Percentiles rank a stretch among this genome's conserved stretches.
phyloP scores from a whole-genome alignment of 1,139 yeast species.

The Candida glucosophila region DNA sequence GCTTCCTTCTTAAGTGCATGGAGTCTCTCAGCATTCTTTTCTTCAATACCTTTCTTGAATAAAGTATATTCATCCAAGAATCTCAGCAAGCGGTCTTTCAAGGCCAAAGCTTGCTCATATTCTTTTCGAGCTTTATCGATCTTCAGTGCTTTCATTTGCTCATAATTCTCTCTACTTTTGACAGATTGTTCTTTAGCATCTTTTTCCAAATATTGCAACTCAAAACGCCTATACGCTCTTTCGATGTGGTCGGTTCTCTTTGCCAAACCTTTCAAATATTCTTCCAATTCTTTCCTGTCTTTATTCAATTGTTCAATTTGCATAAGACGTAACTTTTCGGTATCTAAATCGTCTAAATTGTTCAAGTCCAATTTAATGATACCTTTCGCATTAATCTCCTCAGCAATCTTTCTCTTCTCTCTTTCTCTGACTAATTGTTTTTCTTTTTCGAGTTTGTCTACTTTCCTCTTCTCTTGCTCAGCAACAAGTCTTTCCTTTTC shows the following conservation, averaged over 20 bases:
- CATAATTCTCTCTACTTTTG: slow-evolving; percentile 55
- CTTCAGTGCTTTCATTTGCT: slow-evolving; percentile 50
- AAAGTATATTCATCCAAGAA: slow-evolving; percentile 55
- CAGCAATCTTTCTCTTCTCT: slow-evolving; percentile 76
- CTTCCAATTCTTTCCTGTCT: slow-evolving; percentile 74
- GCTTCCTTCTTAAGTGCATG: slow-evolving; percentile 46
- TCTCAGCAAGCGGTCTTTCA: slow-evolving; percentile 63
- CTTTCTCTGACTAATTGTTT: slow-evolving; percentile 53
- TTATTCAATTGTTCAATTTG: slow-evolving; percentile 84
- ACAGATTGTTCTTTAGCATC: slow-evolving; percentile 68
- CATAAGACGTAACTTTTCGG: slow-evolving; percentile 64
- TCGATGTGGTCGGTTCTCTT: slow-evolving; percentile 83
- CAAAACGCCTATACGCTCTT: slow-evolving; percentile 86
- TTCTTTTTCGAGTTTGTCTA: slow-evolving; percentile 75
- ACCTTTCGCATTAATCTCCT: slow-evolving; percentile 89
- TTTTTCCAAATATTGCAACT: slow-evolving; percentile 64
- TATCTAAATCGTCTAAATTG: slow-evolving; percentile 68
- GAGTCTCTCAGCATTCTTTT: slow-evolving; percentile 39
- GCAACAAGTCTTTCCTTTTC: slow-evolving; percentile 78
- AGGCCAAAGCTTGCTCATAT: slow-evolving; percentile 54
- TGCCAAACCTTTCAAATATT: slow-evolving; percentile 57
- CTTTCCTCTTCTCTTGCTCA: slow-evolving; percentile 72
- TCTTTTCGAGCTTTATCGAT: slow-evolving; percentile 62
- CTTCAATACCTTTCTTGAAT: slow-evolving; percentile 42
- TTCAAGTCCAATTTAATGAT: slow-evolving; percentile 75